phyloP scores from a whole-genome alignment of 2,329 filamentous ascomycete species.

The Aspergillus pseudoglaucus region DNA sequence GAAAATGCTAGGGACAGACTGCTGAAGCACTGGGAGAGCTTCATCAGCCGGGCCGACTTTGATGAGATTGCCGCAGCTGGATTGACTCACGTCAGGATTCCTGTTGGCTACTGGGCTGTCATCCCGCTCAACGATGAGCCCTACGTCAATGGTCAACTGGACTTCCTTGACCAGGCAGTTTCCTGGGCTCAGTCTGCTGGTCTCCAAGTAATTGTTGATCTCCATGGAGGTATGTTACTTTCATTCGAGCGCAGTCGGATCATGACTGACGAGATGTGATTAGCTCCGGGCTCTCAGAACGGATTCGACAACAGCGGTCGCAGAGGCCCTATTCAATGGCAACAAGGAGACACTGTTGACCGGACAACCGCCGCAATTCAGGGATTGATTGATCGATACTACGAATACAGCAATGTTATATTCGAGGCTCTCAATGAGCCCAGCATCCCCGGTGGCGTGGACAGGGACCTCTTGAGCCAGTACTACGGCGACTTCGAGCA shows the following conservation, averaged over 20 bases:
- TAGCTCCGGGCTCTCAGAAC: slow-evolving; percentile 57
- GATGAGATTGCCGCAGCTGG: slow-evolving; percentile 49
- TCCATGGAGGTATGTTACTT: slow-evolving; percentile 53
- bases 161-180: slow-evolving; percentile 52
- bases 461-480: slow-evolving; percentile 42
- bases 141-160: slow-evolving; percentile 57
- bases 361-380: slow-evolving; percentile 50
- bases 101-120: slow-evolving; percentile 61
- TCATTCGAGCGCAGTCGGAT: background rate
- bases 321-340: slow-evolving; percentile 34
- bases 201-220: slow-evolving; percentile 60
- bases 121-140: slow-evolving; percentile 49
- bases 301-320: slow-evolving; percentile 62
- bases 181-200: slow-evolving; percentile 53
- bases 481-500: slow-evolving; percentile 52
- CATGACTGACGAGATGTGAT: slow-evolving; percentile 2
- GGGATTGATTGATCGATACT: slow-evolving; percentile 53
- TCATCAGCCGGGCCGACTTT: slow-evolving; percentile 52
- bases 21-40: slow-evolving; percentile 53
- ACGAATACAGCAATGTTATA: slow-evolving; percentile 52
- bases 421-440: slow-evolving; percentile 44
- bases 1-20: slow-evolving; percentile 44
- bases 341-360: slow-evolving; percentile 27
- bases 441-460: slow-evolving; percentile 31
- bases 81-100: slow-evolving; percentile 59